Conservation (phyloP, 2,329 filamentous ascomycete genomes). For the Cadophora sp. region DNA sequence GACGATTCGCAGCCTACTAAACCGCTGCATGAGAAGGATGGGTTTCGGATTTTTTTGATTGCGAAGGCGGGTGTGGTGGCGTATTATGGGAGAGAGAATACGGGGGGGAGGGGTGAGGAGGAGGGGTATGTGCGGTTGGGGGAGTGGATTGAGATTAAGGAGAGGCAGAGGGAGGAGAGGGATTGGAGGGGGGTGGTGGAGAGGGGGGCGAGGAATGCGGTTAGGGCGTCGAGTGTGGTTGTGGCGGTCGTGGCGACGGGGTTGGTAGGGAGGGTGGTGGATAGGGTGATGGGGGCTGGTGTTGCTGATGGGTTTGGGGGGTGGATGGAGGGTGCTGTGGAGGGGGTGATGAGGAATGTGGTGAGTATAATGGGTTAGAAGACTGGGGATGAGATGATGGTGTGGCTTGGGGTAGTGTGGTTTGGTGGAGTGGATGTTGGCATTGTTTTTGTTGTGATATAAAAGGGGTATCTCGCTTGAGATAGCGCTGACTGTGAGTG, state of each 20-base stretch:
- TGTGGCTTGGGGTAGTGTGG: background rate
- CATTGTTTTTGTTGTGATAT: slow-evolving; percentile 4
- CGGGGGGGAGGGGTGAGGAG: background rate
- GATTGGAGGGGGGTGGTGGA: slow-evolving; percentile 1
- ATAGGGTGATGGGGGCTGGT: background rate
- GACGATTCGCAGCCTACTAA: slow-evolving; percentile 11
- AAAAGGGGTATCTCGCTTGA: slow-evolving; percentile 6
- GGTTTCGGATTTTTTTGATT: slow-evolving; percentile 31
- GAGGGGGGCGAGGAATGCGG: background rate
- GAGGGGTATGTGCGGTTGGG: background rate
- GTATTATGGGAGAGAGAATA: slow-evolving; percentile 31
- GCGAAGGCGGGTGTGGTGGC: slow-evolving; percentile 27
- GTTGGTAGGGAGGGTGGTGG: background rate
- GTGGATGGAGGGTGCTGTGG: background rate
- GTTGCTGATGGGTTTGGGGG: background rate
- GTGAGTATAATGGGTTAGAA: background rate
- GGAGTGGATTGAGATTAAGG: slow-evolving; percentile 20
- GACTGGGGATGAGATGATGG: background rate
- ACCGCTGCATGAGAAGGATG: slow-evolving; percentile 26
- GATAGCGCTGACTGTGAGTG: background rate
- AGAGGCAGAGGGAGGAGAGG: slow-evolving; percentile 20
- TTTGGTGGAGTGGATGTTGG: background rate
- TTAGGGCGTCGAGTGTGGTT: background rate
- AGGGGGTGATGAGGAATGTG: background rate
- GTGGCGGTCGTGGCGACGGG: background rate